Conservation (phyloP, 2,329 filamentous ascomycete genomes). For the Davidsoniella virescens region DNA sequence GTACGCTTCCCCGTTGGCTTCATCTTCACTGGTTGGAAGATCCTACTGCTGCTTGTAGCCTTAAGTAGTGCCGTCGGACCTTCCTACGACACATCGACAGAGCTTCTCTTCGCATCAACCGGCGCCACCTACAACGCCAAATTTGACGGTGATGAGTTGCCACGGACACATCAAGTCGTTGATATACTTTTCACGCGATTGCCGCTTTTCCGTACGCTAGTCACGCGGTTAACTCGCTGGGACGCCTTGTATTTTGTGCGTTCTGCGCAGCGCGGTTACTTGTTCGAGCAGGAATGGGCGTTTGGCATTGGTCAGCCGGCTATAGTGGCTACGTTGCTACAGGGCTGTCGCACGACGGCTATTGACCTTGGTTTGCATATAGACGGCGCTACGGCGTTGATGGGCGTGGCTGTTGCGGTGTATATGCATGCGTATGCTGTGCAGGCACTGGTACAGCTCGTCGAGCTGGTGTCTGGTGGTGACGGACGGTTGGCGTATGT, state of each 20-base stretch:
- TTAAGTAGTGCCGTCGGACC: constrained; percentile 31
- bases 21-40: constrained; percentile 51
- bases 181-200: constrained; percentile 14
- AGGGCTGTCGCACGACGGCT: constrained; percentile 7
- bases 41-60: constrained; percentile 45
- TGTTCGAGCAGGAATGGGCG: constrained; percentile 75
- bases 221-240: constrained; percentile 54
- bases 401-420: constrained; percentile 54
- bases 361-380: constrained; percentile 10
- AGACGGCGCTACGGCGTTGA: constrained; percentile 21
- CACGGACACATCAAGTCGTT: constrained; percentile 12
- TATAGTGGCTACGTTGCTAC: constrained; percentile 7
- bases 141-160: constrained; percentile 9
- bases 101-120: constrained; percentile 24
- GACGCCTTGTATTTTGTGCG: constrained; percentile 65
- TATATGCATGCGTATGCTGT: constrained; percentile 62
- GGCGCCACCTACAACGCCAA: constrained; percentile 24
- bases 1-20: constrained; percentile 16
- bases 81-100: constrained; percentile 66
- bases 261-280: constrained; percentile 43
- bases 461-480: constrained; percentile 41
- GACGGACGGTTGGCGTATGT: constrained; percentile 28
- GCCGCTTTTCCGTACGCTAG: constrained; percentile 19
- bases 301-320: constrained; percentile 42
- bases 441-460: constrained; percentile 57